Percentiles rank a stretch among this genome's conserved stretches.
Conservation (phyloP, 2,329 filamentous ascomycete genomes). For the Teratosphaeria nubilosa region DNA sequence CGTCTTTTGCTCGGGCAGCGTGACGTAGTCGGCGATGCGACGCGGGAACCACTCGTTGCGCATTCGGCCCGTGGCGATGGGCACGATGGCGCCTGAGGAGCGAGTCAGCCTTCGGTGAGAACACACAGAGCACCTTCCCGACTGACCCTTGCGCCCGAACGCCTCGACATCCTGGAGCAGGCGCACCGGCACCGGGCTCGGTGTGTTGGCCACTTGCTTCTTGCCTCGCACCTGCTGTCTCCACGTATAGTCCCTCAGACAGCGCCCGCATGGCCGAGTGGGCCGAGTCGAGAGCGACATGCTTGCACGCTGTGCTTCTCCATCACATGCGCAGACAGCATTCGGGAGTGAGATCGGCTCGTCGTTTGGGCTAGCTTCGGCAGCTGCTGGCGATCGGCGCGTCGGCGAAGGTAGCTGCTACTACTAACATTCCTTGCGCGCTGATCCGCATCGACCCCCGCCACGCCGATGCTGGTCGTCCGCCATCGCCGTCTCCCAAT, state of each 20-base stretch:
- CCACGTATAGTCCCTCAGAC: slow-evolving; percentile 18
- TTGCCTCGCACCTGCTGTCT: slow-evolving; percentile 26
- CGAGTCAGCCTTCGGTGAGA: background rate
- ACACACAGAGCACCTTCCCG: too few relatives aligned
- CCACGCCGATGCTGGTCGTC: background rate
- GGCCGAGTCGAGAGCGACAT: slow-evolving; percentile 10
- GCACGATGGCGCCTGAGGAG: slow-evolving; percentile 41
- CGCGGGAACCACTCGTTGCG: slow-evolving; percentile 45
- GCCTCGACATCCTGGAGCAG: slow-evolving; percentile 42
- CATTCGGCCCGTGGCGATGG: slow-evolving; percentile 44
- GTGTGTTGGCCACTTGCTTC: slow-evolving; percentile 24
- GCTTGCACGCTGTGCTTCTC: background rate
- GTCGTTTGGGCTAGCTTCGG: too few relatives aligned
- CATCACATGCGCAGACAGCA: background rate
- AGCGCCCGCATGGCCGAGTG: slow-evolving; percentile 21
- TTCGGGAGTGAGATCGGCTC: background rate
- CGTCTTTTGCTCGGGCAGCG: slow-evolving; percentile 34
- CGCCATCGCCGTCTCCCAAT: background rate
- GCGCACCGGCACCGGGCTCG: slow-evolving; percentile 37
- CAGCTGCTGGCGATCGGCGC: too few relatives aligned
- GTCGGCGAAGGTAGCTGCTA: too few relatives aligned
- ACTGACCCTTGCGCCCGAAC: slow-evolving; percentile 40
- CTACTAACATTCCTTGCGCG: too few relatives aligned
- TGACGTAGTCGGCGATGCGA: slow-evolving; percentile 44
- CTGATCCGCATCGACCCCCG: too few relatives aligned